Base-by-base conservation (phyloP, 768 basidiomycete species). In the Psilocybe cubensis region DNA sequence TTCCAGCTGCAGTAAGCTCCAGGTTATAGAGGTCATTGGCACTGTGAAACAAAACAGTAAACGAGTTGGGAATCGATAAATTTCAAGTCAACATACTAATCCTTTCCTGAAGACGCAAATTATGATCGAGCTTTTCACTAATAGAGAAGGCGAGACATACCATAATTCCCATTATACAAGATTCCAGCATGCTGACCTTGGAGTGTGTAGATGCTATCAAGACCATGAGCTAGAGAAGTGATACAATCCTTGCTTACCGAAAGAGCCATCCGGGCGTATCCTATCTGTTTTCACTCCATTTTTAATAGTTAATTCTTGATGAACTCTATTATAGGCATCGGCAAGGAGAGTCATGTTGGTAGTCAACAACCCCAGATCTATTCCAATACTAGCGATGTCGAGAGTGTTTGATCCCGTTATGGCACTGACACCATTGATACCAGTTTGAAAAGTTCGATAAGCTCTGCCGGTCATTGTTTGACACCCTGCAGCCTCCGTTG, bases 141-240 rank as follows among this genome's bases (percentile, higher is more conserved):
- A 38, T 38, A 11, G n/a, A 38, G 8, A n/a, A 38, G n/a, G n/a
- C 5, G 35, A 11, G 12, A 67, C 75, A 62, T 40, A 75, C 79
- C 88, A 58, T 89, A 89, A 65, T 88, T 88, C 45, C 87, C 88
- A 44, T 84, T 86, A 63, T 87, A 88, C 3, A 86, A 67, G 21
- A 87, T 73, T 20, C 87, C 87, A 6, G 66, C 67, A 65, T 89
- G 88, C 67, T 88, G 78, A 24, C 76, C 76, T 77, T 38, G n/a
- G 20, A 10, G n/a, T 29, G 38, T 2, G 44, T 14, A 8, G 27
- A 9, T 23, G 20, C 23, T 33, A 8, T 14, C 11, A 21, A 29
- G 14, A 38, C 21, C 18, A 25, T 14, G 27, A 5, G n/a, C 9
- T 29, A 12, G 14, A 18, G 49, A 17, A 6, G 40, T n/a, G 10